Conservation (phyloP, 352 stramenopile species). For the Pythium periplocum region DNA sequence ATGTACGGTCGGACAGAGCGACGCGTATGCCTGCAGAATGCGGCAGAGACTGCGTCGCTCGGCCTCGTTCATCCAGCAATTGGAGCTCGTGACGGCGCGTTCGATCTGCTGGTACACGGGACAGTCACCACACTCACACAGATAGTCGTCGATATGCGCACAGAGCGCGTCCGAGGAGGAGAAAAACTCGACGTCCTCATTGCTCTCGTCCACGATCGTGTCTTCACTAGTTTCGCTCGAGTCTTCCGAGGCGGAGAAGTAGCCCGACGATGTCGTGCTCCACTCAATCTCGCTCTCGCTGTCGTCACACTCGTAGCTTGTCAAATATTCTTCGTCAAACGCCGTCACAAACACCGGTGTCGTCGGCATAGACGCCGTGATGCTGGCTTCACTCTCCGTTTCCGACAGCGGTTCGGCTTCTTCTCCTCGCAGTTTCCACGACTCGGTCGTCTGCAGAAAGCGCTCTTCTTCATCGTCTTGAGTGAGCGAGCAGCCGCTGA, state of each 20-base stretch:
- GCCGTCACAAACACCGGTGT: background rate
- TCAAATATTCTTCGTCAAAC: constrained; percentile 11
- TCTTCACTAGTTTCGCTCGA: constrained; percentile 1
- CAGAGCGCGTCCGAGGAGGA: constrained; percentile 7
- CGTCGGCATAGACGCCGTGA: background rate
- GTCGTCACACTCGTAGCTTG: constrained; percentile 1
- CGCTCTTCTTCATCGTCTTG: constrained; percentile 11
- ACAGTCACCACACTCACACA: constrained; percentile 20
- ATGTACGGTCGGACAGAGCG: constrained; percentile 10
- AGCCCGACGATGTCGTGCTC: constrained; percentile 18
- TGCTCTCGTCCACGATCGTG: background rate
- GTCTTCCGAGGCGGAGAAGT: constrained; percentile 22
- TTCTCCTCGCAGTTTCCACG: background rate
- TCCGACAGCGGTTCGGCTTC: constrained; percentile 18
- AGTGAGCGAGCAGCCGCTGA: constrained; percentile 13
- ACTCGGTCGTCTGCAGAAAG: background rate
- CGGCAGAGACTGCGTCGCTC: constrained; percentile 23
- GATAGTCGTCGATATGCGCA: constrained; percentile 14
- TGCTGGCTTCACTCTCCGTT: constrained; percentile 23
- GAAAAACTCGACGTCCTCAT: constrained; percentile 9
- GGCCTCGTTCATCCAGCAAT: constrained; percentile 29
- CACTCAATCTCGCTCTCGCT: constrained; percentile 19
- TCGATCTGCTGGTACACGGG: constrained; percentile 19
- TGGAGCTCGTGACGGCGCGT: constrained; percentile 24
- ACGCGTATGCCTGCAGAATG: constrained; percentile 25